Base-by-base conservation (phyloP, 1,284 basidiomycete species). In the Takashimella tepidaria region DNA sequence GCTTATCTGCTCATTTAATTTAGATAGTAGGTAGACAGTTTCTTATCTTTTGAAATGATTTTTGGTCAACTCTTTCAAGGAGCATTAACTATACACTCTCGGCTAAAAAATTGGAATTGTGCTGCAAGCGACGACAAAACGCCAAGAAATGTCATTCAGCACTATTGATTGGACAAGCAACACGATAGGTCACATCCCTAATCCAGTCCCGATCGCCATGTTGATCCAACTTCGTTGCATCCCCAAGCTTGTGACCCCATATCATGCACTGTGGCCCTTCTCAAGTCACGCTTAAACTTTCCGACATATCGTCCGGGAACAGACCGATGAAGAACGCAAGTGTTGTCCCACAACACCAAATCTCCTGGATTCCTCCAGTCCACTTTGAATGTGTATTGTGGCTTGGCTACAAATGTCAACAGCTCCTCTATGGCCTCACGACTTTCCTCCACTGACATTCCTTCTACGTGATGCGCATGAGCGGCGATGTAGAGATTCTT, bases 321-420 rank as follows among this genome's bases (percentile, higher is more conserved):
- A 19, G 55, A 47, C 13, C 60, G 47, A 41, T 62, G 60, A 10
- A 62, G 27, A 12, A 51, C 50, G 27, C 55, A 57, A 12, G 60
- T 62, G 50, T 62, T 62, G 48, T 62, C 60, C 60, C 60, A 62
- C 12, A 62, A 23, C 43, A 62, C 58, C 1, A 71, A 55, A 51
- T 72, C 70, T 10, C 71, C 71, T 4, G 60, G 54, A 19, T 66
- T 52, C 61, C 50, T 16, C 69, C 69, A 73, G 31, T 66, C 54
- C 4, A 68, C 63, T n/a, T 54, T 42, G 20, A 61, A 54, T 16
- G 56, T 57, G 54, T 60, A 72, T 51, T 68, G 47, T 5, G 64
- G 61, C 43, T 70, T 60, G 5, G 60, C 66, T 11, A 61, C 67
- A 50, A 66, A 59, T 25, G 56, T 57, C 13, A 70, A 51, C 3